A percentile compares a stretch with the other conserved stretches of the same genome.
Conservation (phyloP, 2,329 filamentous ascomycete species). For the Fonsecaea erecta region DNA sequence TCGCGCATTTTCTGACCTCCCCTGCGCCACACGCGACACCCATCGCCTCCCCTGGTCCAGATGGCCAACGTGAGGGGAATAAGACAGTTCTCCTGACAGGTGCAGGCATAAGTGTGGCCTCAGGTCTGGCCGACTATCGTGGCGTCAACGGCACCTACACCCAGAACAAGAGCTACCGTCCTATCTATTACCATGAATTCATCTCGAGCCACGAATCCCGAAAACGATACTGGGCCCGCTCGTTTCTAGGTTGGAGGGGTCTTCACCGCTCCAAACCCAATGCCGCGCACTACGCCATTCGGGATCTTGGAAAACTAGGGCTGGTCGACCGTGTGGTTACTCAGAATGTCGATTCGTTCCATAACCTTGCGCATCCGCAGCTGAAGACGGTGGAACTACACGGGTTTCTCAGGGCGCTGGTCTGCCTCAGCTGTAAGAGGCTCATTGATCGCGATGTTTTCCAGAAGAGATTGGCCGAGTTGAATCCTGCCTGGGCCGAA, state of each 20-base stretch:
- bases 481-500: conserved; percentile 85
- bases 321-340: conserved; percentile 79
- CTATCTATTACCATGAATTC: conserved; percentile 94
- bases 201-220: conserved; percentile 77
- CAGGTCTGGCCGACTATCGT: conserved; percentile 89
- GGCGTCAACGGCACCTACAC: conserved; percentile 90
- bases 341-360: conserved; percentile 97
- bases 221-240: conserved; percentile 94
- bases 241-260: conserved; percentile 89
- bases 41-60: conserved; percentile 40
- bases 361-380: conserved; percentile 73
- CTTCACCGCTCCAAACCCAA: conserved; percentile 81
- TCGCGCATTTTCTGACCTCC: conserved; percentile 72
- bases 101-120: conserved; percentile 90
- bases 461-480: conserved; percentile 71
- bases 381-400: conserved; percentile 84
- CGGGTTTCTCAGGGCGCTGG: conserved; percentile 80
- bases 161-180: conserved; percentile 84
- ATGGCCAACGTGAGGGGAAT: conserved; percentile 51
- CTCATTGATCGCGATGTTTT: conserved; percentile 74
- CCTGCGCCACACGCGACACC: conserved; percentile 48
- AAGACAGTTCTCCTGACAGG: conserved; percentile 71
- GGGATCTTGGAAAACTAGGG: conserved; percentile 72
- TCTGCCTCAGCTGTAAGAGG: conserved; percentile 78
- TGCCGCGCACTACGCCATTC: conserved; percentile 75